These are phyloP conservation scores for Zygoascus tannicola DNA, from an alignment of 805 yeast species.

Conservation along the genomic window DNA sequence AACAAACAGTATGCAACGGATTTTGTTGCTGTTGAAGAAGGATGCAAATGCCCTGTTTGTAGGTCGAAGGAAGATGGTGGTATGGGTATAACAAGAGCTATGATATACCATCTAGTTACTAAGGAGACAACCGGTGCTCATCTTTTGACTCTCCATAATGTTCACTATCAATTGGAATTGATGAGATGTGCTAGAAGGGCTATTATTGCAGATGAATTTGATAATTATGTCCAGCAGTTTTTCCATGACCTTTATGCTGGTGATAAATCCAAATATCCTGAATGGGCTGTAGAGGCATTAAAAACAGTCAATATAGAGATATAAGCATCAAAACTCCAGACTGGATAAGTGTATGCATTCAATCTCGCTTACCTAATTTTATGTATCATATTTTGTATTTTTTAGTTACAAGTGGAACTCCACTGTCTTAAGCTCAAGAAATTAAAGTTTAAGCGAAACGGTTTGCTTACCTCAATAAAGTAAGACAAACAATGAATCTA, in stretches of 20 bases:
- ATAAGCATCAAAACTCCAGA: not conserved
- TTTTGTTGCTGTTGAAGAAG: conserved; percentile 30
- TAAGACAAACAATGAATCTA: no score
- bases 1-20: conserved; percentile 30
- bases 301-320: conserved; percentile 29
- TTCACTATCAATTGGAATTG: conserved; percentile 34
- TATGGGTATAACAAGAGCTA: conserved; percentile 32
- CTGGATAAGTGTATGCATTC: no score
- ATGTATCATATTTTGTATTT: no score
- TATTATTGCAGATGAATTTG: conserved; percentile 32
- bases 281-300: conserved; percentile 37
- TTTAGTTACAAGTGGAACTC: no score
- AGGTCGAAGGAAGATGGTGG: conserved; percentile 26
- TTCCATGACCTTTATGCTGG: conserved; percentile 29
- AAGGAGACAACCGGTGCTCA: conserved; percentile 39
- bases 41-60: conserved; percentile 35
- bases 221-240: conserved; percentile 29
- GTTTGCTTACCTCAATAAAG: no score
- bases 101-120: conserved; percentile 29
- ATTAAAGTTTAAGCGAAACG: no score
- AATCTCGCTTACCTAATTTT: no score
- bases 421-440: no score
- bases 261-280: conserved; percentile 27
- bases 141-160: conserved; percentile 35
- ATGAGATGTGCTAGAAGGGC: conserved; percentile 34